Evolutionary conservation across 192 early-diverging fungal species (phyloP).

Genomic region (Podila verticillata): DNA sequence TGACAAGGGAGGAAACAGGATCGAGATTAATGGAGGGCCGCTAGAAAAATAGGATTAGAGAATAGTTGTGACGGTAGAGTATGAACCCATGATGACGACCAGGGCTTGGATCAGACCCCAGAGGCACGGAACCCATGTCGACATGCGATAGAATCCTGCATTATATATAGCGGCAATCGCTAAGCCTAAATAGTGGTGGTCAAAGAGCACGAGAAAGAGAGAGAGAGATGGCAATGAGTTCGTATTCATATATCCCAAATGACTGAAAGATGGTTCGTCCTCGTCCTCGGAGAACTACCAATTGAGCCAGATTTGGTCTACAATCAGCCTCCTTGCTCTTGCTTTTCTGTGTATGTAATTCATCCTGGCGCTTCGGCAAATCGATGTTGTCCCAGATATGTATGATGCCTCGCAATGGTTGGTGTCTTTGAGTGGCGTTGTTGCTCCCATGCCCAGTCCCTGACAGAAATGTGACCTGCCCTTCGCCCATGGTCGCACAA

Average conservation of each 20-base stretch:
- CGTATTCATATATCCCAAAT: not conserved
- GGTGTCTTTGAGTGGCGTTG: too few species aligned
- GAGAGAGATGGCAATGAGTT: not conserved
- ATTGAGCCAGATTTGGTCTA: too few species aligned
- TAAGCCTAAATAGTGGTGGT: slow-evolving; percentile 50
- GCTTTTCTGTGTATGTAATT: too few species aligned
- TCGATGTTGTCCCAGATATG: too few species aligned
- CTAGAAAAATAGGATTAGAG: slow-evolving; percentile 15
- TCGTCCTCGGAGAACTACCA: not conserved
- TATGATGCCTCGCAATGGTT: too few species aligned
- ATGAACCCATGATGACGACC: slow-evolving; percentile 66
- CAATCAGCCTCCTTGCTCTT: too few species aligned
- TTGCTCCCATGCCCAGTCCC: too few species aligned
- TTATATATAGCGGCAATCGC: slow-evolving; percentile 68
- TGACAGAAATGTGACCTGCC: too few species aligned
- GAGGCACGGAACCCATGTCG: slow-evolving; percentile 76
- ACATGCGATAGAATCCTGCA: slow-evolving; percentile 72
- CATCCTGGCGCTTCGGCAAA: too few species aligned
- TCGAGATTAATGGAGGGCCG: not conserved
- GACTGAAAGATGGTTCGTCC: not conserved
- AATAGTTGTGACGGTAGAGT: slow-evolving; percentile 68
- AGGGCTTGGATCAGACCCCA: slow-evolving; percentile 75
- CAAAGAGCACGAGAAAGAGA: not conserved
- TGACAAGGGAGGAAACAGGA: not conserved
- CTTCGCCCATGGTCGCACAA: too few species aligned